Conservation (phyloP, 352 stramenopile genomes). For the Aphanomyces invadans region DNA sequence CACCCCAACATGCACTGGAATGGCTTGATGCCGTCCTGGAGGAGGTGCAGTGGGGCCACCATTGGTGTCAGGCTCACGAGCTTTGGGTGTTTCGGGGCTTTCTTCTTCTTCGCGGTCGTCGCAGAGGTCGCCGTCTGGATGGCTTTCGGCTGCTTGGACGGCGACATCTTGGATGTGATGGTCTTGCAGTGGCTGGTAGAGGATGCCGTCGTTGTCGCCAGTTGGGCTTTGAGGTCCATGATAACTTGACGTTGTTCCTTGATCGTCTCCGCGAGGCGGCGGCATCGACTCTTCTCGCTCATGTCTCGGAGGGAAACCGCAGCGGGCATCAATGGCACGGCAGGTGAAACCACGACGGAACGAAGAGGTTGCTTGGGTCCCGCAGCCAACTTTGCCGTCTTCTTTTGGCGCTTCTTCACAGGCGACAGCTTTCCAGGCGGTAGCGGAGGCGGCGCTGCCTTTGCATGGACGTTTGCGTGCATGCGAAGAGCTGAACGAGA, state of each 20-base stretch:
- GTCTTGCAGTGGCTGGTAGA: neutral
- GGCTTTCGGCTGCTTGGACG: constrained; percentile 16
- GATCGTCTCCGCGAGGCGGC: constrained; percentile 12
- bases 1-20: constrained; percentile 53
- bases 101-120: neutral
- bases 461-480: constrained; percentile 36
- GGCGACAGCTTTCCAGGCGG: constrained; percentile 1
- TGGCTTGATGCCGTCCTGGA: constrained; percentile 52
- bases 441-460: neutral
- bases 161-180: neutral
- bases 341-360: constrained; percentile 34
- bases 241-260: constrained; percentile 23
- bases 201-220: neutral
- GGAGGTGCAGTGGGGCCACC: constrained; percentile 43
- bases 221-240: constrained; percentile 16
- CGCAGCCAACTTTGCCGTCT: neutral
- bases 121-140: neutral
- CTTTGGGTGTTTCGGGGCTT: neutral
- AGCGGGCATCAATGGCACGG: constrained; percentile 15
- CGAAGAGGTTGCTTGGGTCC: neutral
- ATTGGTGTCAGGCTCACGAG: neutral
- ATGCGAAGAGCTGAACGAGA: constrained; percentile 56
- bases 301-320: neutral
- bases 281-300: constrained; percentile 5
- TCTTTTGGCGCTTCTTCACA: constrained; percentile 21